A percentile compares a stretch with the other conserved stretches of the same genome.
These are phyloP conservation scores for Hymenoscyphus repandus DNA, from an alignment of 2,329 filamentous ascomycete species.

Conservation along the genomic window DNA sequence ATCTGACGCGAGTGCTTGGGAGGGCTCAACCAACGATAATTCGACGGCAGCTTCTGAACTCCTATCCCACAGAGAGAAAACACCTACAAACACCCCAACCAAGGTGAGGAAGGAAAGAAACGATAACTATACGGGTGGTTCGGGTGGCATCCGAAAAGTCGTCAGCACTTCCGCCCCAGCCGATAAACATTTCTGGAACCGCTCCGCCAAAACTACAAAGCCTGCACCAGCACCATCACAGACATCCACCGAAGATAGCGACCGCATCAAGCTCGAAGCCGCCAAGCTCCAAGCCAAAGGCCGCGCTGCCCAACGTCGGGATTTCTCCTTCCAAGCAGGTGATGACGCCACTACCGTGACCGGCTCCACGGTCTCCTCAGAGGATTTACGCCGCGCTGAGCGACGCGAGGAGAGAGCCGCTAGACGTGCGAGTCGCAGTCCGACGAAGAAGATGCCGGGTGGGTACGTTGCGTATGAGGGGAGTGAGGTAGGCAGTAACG, in stretches of 20 bases:
- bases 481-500: background rate
- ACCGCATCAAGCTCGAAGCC: conserved; percentile 53
- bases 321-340: conserved; percentile 30
- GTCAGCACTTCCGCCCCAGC: conserved; percentile 12
- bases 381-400: conserved; percentile 6
- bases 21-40: conserved; percentile 62
- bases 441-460: conserved; percentile 26
- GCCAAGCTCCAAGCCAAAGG: conserved; percentile 49
- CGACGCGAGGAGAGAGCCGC: conserved; percentile 13
- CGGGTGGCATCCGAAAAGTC: conserved; percentile 29
- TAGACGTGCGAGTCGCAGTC: conserved; percentile 19
- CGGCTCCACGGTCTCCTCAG: conserved; percentile 3
- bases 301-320: conserved; percentile 34
- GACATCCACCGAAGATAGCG: conserved; percentile 5
- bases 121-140: conserved; percentile 18
- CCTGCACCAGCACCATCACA: background rate
- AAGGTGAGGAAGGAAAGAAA: conserved; percentile 24
- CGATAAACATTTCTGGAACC: conserved; percentile 14
- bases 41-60: conserved; percentile 40
- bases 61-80: conserved; percentile 51
- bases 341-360: conserved; percentile 24
- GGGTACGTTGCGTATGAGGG: conserved; percentile 11
- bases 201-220: conserved; percentile 6
- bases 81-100: conserved; percentile 49
- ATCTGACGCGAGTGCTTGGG: conserved; percentile 73